phyloP scores from a whole-genome alignment of 1,284 basidiomycete genomes.

The Tausonia pullulans region DNA sequence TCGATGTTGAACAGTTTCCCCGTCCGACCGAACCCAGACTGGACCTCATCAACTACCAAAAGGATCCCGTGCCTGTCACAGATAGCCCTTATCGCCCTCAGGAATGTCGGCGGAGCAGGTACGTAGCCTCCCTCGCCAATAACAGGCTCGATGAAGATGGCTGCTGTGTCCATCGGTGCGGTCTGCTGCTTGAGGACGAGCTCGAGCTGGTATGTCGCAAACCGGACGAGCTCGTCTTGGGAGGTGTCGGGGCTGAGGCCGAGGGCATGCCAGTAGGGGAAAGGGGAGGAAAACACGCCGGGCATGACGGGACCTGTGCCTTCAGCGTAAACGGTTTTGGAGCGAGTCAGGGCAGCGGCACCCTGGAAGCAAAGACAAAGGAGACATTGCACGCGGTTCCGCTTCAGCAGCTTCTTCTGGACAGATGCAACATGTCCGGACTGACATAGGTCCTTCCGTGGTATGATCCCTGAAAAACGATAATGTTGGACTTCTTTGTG shows the following conservation, averaged over 20 bases:
- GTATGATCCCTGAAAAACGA: slow-evolving; percentile 78
- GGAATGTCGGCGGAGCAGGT: slow-evolving; percentile 67
- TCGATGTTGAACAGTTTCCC: slow-evolving; percentile 73
- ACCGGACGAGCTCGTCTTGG: slow-evolving; percentile 51
- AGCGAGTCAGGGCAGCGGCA: slow-evolving; percentile 75
- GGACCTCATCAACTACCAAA: slow-evolving; percentile 71
- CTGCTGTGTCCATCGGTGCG: slow-evolving; percentile 69
- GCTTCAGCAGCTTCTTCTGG: too few species aligned
- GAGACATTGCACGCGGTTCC: too few species aligned
- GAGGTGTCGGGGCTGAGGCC: slow-evolving; percentile 53
- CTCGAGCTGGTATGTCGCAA: slow-evolving; percentile 70
- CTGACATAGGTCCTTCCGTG: slow-evolving; percentile 68
- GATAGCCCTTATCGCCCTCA: slow-evolving; percentile 65
- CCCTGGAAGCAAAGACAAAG: slow-evolving; percentile 49
- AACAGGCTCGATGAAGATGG: slow-evolving; percentile 83
- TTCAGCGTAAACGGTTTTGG: slow-evolving; percentile 80
- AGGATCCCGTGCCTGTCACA: slow-evolving; percentile 77
- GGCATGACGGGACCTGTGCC: slow-evolving; percentile 16
- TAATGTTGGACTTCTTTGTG: slow-evolving; percentile 75
- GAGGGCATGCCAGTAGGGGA: slow-evolving; percentile 88
- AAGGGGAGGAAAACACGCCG: slow-evolving; percentile 62
- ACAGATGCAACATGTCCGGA: too few species aligned
- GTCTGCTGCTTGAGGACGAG: slow-evolving; percentile 75
- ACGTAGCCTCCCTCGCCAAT: slow-evolving; percentile 91
- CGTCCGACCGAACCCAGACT: slow-evolving; percentile 75